These are phyloP conservation scores for Acanthamoeba triangularis DNA, from an alignment of 208 protist species.

Conservation along the genomic window DNA sequence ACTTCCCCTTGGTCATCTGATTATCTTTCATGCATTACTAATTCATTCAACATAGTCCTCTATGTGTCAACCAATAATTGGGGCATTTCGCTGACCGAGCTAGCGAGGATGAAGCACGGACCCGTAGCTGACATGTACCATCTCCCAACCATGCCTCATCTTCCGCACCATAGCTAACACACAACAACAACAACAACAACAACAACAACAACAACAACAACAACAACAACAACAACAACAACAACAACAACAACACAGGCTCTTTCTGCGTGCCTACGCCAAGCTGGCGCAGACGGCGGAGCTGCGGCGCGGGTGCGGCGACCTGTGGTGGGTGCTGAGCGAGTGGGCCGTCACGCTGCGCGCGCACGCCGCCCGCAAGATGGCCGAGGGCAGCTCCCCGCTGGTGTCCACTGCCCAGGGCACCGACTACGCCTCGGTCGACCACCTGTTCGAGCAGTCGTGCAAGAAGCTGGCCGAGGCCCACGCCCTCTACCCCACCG, in stretches of 20 bases:
- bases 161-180: too few relatives aligned
- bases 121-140: slow-evolving; percentile 6
- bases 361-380: slow-evolving; percentile 47
- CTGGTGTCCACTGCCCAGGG: not conserved
- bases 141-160: too few relatives aligned
- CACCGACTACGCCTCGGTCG: slow-evolving; percentile 42
- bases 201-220: too few relatives aligned
- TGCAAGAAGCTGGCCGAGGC: slow-evolving; percentile 56
- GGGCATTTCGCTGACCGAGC: slow-evolving; percentile 62
- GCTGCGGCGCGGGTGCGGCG: not conserved
- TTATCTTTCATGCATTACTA: too few relatives aligned
- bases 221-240: too few relatives aligned
- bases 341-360: slow-evolving; percentile 76
- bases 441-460: slow-evolving; percentile 46
- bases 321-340: slow-evolving; percentile 73
- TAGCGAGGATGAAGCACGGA: slow-evolving; percentile 55
- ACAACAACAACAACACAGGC: too few relatives aligned
- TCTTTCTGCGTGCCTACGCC: slow-evolving; percentile 60
- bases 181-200: too few relatives aligned
- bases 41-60: not conserved
- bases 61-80: slow-evolving; percentile 66
- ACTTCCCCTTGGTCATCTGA: not conserved
- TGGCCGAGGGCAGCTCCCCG: not conserved
- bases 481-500: slow-evolving; percentile 21
- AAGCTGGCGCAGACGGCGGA: slow-evolving; percentile 57